Percentiles rank a stretch among this genome's conserved stretches.
Conservation (phyloP, 2,329 filamentous ascomycete species). For the Fusarium sp. region DNA sequence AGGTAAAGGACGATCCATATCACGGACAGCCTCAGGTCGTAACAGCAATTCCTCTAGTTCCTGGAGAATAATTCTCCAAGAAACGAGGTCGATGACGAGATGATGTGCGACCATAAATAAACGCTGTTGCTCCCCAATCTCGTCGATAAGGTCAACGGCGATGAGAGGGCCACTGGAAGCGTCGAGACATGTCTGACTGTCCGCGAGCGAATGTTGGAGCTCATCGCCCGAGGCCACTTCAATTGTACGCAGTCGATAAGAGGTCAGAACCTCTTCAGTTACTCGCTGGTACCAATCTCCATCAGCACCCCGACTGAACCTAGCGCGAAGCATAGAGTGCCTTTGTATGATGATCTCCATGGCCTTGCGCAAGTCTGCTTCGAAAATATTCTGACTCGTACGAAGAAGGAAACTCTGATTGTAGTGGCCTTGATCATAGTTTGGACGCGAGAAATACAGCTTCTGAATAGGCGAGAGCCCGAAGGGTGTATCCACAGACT, state of each 20-base stretch:
- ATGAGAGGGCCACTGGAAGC: conserved; percentile 11
- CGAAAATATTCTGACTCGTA: not conserved
- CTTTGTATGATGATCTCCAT: conserved; percentile 13
- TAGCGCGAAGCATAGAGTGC: conserved; percentile 39
- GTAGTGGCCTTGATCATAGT: conserved; percentile 30
- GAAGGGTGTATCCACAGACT: conserved; percentile 9
- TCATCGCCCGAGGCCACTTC: not conserved
- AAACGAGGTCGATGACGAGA: conserved; percentile 58
- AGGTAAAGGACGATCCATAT: conserved; percentile 31
- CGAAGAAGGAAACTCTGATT: conserved; percentile 40
- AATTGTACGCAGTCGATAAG: conserved; percentile 22
- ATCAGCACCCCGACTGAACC: not conserved
- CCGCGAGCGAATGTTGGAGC: not conserved
- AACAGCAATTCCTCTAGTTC: conserved; percentile 52
- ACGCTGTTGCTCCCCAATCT: conserved; percentile 37
- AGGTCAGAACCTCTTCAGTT: not conserved
- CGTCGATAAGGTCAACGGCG: conserved; percentile 25
- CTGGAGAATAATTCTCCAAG: conserved; percentile 56
- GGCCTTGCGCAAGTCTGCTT: conserved; percentile 12
- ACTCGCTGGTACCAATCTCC: conserved; percentile 31
- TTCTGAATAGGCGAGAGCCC: conserved; percentile 36
- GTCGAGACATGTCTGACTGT: conserved; percentile 34
- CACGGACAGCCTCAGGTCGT: conserved; percentile 2
- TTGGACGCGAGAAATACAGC: conserved; percentile 31
- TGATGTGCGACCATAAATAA: conserved; percentile 53